Base-by-base conservation (phyloP, 176 grass and related monocot genomes). In the Juncus effusus region DNA sequence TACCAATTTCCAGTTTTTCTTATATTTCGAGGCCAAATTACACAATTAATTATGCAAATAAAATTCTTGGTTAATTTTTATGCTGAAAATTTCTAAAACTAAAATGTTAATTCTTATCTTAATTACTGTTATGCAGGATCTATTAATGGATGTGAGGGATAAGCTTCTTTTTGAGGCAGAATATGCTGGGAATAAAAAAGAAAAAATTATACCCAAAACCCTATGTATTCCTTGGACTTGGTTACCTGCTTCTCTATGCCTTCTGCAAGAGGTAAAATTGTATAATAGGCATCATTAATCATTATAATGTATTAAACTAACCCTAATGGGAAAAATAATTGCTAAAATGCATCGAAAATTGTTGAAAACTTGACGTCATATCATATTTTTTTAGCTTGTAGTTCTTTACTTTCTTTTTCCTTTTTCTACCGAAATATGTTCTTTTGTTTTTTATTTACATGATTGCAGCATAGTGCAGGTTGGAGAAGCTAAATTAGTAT, bases 111-210 rank as follows among this genome's bases (percentile, higher is more conserved):
- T 40, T 47, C 49, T 65, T 80, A 10, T 3, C 6, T 9, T 82
- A 45, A 35, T 13, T 82, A 28, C 1, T 41, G 42, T 77, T 10
- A 56, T 76, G 12, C 65, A 99, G 94, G 85, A 84, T 55, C 76
- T 99, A 10, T 82, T 99, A 65, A 82, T 87, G 57, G 94, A 99
- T 76, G 72, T 99, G 38, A 89, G 94, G 58, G 94, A 93, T 80
- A 99, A 99, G 61, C 88, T 99, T 77, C 83, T 99, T 35, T 99
- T 99, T 13, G 94, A 99, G 50, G 82, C 80, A 61, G 94, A 99
- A 38, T 99, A 89, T 6, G 80, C 85, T 66, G 88, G 94, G 64
- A 93, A 69, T 68, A 80, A 77, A 70, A 86, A 79, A n/a, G 88
- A 89, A 41, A 99, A 93, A 45, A 60, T 99, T 64, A 78, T 70